Percentiles rank a stretch among this genome's conserved stretches.
phyloP scores from a whole-genome alignment of 805 yeast genomes.

The Saturnispora sanitii region DNA sequence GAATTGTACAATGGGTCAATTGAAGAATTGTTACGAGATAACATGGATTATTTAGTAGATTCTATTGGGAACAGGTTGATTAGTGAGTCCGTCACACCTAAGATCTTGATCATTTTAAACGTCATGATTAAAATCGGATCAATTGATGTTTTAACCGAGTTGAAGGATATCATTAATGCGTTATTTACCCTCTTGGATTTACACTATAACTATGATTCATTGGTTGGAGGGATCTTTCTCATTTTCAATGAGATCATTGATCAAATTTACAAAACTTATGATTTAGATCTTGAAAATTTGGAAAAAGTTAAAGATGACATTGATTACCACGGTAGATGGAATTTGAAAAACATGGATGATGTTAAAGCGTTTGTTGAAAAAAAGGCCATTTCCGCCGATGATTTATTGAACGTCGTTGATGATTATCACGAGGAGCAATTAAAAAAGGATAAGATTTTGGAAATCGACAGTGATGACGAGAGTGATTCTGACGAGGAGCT shows the following conservation, averaged over 20 bases:
- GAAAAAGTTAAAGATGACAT: no score
- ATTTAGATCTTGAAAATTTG: no score
- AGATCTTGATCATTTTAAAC: constrained; percentile 58
- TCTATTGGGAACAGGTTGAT: constrained; percentile 62
- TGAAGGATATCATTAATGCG: constrained; percentile 60
- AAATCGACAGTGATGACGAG: constrained; percentile 28
- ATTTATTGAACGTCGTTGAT: constrained; percentile 13
- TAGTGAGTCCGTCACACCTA: constrained; percentile 62
- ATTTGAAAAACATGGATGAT: constrained; percentile 36
- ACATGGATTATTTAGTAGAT: constrained; percentile 76
- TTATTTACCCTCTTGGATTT: constrained; percentile 71
- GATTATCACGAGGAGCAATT: constrained; percentile 14
- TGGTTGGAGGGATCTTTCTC: constrained; percentile 64
- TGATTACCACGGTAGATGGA: constrained; percentile 46
- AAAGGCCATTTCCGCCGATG: constrained; percentile 22
- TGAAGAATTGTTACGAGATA: constrained; percentile 45
- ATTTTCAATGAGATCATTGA: constrained; percentile 55
- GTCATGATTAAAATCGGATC: constrained; percentile 69
- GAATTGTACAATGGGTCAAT: constrained; percentile 49
- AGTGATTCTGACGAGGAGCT: constrained; percentile 29
- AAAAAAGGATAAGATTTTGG: constrained; percentile 19
- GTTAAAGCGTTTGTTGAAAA: constrained; percentile 36
- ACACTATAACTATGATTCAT: constrained; percentile 69
- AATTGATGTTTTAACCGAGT: constrained; percentile 45
- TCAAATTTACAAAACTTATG: constrained; percentile 33